A percentile compares a stretch with the other conserved stretches of the same genome.
Conservation (phyloP, 23 red algal species). For the Cyanidium caldarium region DNA sequence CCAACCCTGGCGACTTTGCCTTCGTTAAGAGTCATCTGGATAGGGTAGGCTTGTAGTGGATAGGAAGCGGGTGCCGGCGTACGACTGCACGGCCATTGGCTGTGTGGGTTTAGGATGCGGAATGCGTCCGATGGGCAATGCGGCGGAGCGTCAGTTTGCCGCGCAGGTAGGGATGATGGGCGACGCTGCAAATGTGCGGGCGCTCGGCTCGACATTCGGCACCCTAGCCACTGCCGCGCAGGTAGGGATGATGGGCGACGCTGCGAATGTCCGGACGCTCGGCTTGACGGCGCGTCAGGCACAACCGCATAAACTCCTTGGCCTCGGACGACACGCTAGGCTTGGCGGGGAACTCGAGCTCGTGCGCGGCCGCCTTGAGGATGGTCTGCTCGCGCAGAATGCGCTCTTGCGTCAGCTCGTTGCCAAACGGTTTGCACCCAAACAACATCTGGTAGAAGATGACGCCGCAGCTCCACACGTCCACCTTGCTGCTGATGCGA, state of each 20-base stretch:
- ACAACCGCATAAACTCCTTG: slow-evolving; percentile 62
- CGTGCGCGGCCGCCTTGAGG: slow-evolving; percentile 9
- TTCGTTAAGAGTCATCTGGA: slow-evolving; percentile 71
- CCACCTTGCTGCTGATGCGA: slow-evolving; percentile 73
- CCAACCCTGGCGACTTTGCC: slow-evolving; percentile 77
- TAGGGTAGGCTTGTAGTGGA: slow-evolving; percentile 46
- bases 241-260: slow-evolving; percentile 41
- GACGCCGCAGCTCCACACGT: slow-evolving; percentile 82
- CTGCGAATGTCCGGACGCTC: slow-evolving; percentile 36
- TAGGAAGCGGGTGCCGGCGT: not conserved
- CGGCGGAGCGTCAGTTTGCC: too few species aligned
- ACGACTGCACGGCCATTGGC: not conserved
- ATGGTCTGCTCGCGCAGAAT: slow-evolving; percentile 65
- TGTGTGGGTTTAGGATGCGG: not conserved
- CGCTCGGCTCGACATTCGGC: slow-evolving; percentile 22
- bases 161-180: slow-evolving; percentile 46
- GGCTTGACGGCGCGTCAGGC: slow-evolving; percentile 39
- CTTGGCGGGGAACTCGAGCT: slow-evolving; percentile 52
- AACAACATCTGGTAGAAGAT: slow-evolving; percentile 95
- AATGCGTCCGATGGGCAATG: too few species aligned
- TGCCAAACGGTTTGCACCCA: slow-evolving; percentile 72
- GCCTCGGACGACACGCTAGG: slow-evolving; percentile 48
- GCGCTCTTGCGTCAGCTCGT: slow-evolving; percentile 75
- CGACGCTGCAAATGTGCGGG: slow-evolving; percentile 34
- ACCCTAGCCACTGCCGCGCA: too few species aligned